phyloP scores from a whole-genome alignment of 352 stramenopile genomes.

The Globisporangium viniferum region DNA sequence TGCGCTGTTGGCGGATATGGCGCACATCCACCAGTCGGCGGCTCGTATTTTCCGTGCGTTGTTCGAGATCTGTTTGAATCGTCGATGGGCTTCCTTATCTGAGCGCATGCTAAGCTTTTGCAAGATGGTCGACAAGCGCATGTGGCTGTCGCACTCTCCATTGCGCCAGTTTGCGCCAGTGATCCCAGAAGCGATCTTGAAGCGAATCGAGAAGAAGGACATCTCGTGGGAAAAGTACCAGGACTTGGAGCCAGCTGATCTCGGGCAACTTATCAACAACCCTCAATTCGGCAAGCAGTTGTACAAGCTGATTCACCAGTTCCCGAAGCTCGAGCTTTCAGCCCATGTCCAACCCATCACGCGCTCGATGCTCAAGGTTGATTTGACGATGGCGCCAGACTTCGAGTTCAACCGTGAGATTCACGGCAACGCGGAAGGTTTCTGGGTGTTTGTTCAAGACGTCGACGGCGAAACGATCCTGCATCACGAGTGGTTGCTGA shows the following conservation, averaged over 20 bases:
- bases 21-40: constrained; percentile 98
- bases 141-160: constrained; percentile 97
- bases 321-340: constrained; percentile 95
- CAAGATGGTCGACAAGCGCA: constrained; percentile 99
- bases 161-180: constrained; percentile 94
- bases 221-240: constrained; percentile 98
- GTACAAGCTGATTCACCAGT: constrained; percentile 98
- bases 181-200: constrained; percentile 95
- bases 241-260: constrained; percentile 96
- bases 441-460: constrained; percentile 99
- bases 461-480: constrained; percentile 98
- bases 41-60: constrained; percentile 97
- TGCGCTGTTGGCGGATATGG: constrained; percentile 98
- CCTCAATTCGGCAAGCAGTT: constrained; percentile 98
- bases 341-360: constrained; percentile 98
- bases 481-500: constrained; percentile 96
- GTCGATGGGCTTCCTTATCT: constrained; percentile 93
- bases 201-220: constrained; percentile 98
- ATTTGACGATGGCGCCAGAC: constrained; percentile 95
- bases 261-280: constrained; percentile 97
- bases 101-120: constrained; percentile 96
- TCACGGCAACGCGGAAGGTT: constrained; percentile 95
- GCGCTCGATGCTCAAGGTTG: constrained; percentile 94
- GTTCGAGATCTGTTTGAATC: constrained; percentile 98
- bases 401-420: constrained; percentile 97